A percentile compares a stretch with the other conserved stretches of the same genome.
phyloP scores from a whole-genome alignment of 495 filamentous ascomycete species.

The Umbilicaria muhlenbergii region DNA sequence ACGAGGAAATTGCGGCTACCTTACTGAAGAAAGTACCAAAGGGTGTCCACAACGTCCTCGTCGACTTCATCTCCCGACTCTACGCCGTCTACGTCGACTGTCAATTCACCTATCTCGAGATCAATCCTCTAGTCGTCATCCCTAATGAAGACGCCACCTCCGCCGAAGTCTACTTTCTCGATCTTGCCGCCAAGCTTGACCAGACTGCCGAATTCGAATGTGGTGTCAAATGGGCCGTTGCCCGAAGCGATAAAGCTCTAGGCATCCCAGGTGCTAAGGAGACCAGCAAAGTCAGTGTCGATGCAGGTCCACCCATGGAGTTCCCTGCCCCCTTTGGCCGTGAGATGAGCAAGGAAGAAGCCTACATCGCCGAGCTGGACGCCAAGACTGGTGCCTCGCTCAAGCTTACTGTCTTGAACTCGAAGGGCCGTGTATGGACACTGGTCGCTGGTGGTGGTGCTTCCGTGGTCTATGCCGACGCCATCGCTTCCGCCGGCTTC shows the following conservation, averaged over 20 bases:
- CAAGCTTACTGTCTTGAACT: slow-evolving; percentile 93
- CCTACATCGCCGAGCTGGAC: slow-evolving; percentile 95
- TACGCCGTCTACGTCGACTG: slow-evolving; percentile 99
- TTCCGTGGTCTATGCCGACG: slow-evolving; percentile 96
- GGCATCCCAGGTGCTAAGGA: slow-evolving; percentile 53
- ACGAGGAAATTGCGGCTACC: slow-evolving; percentile 72
- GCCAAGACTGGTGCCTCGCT: slow-evolving; percentile 98
- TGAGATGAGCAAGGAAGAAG: slow-evolving; percentile 95
- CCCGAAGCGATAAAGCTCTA: slow-evolving; percentile 72
- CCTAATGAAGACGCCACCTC: slow-evolving; percentile 85
- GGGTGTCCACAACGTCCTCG: slow-evolving; percentile 91
- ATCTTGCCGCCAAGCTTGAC: slow-evolving; percentile 96
- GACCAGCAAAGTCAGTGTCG: slow-evolving; percentile 70
- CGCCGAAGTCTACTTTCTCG: slow-evolving; percentile 92
- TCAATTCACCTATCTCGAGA: slow-evolving; percentile 99
- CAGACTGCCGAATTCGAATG: slow-evolving; percentile 99
- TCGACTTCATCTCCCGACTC: slow-evolving; percentile 89
- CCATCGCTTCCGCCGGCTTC: slow-evolving; percentile 93
- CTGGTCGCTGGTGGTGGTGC: slow-evolving; percentile 98
- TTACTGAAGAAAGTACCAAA: slow-evolving; percentile 87
- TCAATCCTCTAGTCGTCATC: slow-evolving; percentile 97
- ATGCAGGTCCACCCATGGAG: slow-evolving; percentile 95
- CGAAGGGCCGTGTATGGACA: slow-evolving; percentile 87
- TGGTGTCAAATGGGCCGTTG: slow-evolving; percentile 95
- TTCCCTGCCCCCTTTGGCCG: slow-evolving; percentile 98